A percentile compares a stretch with the other conserved stretches of the same genome.
These are phyloP conservation scores for Magnusiomyces suaveolens DNA, from an alignment of 1,139 yeast species.

Conservation along the genomic window DNA sequence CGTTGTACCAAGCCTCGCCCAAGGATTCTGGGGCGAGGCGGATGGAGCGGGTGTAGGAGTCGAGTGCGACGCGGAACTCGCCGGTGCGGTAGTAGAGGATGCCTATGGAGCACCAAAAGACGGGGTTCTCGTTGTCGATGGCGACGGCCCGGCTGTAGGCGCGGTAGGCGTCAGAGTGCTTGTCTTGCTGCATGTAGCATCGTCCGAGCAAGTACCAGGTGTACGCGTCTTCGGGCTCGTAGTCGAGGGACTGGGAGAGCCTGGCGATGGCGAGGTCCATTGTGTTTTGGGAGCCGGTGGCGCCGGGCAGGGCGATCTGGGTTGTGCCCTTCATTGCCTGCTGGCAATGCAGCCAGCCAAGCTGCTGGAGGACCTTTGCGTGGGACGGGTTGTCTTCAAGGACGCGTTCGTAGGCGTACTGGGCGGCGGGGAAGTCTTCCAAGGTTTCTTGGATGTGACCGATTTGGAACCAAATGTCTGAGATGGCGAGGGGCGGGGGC, in stretches of 20 bases:
- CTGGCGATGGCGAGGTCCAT: slow-evolving; percentile 72
- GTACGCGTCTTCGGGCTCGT: slow-evolving; percentile 86
- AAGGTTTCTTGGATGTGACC: slow-evolving; percentile 93
- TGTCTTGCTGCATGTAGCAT: slow-evolving; percentile 92
- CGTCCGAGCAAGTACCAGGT: slow-evolving; percentile 96
- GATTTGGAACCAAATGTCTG: slow-evolving; percentile 97
- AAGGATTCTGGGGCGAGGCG: slow-evolving; percentile 81
- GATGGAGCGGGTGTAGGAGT: slow-evolving; percentile 96
- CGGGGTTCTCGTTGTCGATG: slow-evolving; percentile 90
- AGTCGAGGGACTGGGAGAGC: slow-evolving; percentile 75
- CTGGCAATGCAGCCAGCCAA: slow-evolving; percentile 92
- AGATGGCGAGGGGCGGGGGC: slow-evolving; percentile 90
- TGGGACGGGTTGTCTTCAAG: slow-evolving; percentile 83
- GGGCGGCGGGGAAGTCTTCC: slow-evolving; percentile 83
- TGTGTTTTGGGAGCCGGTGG: slow-evolving; percentile 50
- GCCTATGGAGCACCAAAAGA: slow-evolving; percentile 98
- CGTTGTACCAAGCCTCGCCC: slow-evolving; percentile 96
- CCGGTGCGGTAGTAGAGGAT: slow-evolving; percentile 85
- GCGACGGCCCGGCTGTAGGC: slow-evolving; percentile 98
- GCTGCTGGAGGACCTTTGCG: slow-evolving; percentile 89
- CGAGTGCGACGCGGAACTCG: slow-evolving; percentile 92
- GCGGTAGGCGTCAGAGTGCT: slow-evolving; percentile 92
- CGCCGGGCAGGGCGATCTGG: slow-evolving; percentile 36
- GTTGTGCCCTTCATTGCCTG: slow-evolving; percentile 23
- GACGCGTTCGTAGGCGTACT: slow-evolving; percentile 91